Conservation (phyloP, 2,329 filamentous ascomycete genomes). For the Fusarium decemcellulare region DNA sequence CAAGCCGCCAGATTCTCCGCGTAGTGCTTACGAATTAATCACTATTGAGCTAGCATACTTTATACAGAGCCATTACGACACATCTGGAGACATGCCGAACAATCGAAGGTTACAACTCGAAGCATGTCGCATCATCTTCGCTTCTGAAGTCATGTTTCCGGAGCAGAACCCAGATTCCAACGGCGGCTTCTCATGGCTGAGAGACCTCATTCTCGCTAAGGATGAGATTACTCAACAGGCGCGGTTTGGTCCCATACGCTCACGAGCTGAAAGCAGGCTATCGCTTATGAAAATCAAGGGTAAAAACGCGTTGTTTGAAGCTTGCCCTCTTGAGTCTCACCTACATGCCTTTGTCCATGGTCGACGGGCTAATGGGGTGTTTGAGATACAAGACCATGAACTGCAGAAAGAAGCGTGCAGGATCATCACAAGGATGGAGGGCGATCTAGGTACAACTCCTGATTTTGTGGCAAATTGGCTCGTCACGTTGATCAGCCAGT, state of each 20-base stretch:
- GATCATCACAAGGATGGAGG: constrained; percentile 34
- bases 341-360: constrained; percentile 19
- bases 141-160: constrained; percentile 35
- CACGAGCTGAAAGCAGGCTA: constrained; percentile 24
- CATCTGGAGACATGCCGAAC: constrained; percentile 22
- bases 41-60: constrained; percentile 41
- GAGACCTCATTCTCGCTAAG: constrained; percentile 29
- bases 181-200: constrained; percentile 26
- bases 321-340: constrained; percentile 28
- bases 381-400: constrained; percentile 8
- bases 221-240: constrained; percentile 26
- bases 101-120: constrained; percentile 29
- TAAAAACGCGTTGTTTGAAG: constrained; percentile 33
- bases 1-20: constrained; percentile 34
- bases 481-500: constrained; percentile 15
- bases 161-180: constrained; percentile 14
- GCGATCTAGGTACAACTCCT: constrained; percentile 22
- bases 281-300: constrained; percentile 29
- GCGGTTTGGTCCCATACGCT: constrained; percentile 29
- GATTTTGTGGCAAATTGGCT: constrained; percentile 38
- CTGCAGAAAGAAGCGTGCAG: constrained; percentile 26
- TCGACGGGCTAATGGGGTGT: background rate
- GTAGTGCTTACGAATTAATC: constrained; percentile 41
- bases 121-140: constrained; percentile 39
- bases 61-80: constrained; percentile 33